Evolutionary conservation across 2,329 filamentous ascomycete genomes (phyloP).

Genomic region (Ascochyta viciae-villosae): DNA sequence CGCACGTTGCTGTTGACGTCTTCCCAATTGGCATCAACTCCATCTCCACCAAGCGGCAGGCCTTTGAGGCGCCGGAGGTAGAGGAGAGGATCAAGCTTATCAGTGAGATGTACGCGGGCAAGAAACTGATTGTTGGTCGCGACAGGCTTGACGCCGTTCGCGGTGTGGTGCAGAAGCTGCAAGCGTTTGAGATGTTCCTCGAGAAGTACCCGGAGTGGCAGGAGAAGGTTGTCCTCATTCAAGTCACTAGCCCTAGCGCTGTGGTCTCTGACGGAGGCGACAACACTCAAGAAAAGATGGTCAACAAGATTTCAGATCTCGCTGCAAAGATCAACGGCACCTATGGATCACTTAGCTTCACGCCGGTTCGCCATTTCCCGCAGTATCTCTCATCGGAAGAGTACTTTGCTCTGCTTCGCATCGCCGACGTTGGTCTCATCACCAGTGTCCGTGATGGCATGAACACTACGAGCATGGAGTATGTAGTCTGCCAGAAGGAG

Average conservation of each 20-base stretch:
- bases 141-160: constrained; percentile 93
- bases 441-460: constrained; percentile 96
- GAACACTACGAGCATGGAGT: constrained; percentile 97
- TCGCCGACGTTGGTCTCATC: constrained; percentile 90
- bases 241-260: constrained; percentile 88
- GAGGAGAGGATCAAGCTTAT: constrained; percentile 76
- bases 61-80: constrained; percentile 74
- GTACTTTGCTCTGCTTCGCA: constrained; percentile 91
- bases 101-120: constrained; percentile 79
- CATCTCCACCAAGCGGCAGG: constrained; percentile 75
- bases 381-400: constrained; percentile 90
- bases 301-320: constrained; percentile 87
- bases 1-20: constrained; percentile 87
- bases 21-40: constrained; percentile 96
- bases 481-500: constrained; percentile 89
- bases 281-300: constrained; percentile 78
- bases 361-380: constrained; percentile 92
- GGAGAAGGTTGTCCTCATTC: constrained; percentile 90
- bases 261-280: constrained; percentile 76
- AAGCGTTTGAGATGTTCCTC: constrained; percentile 92
- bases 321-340: constrained; percentile 90
- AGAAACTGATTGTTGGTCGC: constrained; percentile 93
- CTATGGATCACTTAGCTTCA: constrained; percentile 86
- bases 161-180: constrained; percentile 93
- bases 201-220: constrained; percentile 91